Base-by-base conservation (phyloP, 2,329 filamentous ascomycete species). In the Cadophora malorum region DNA sequence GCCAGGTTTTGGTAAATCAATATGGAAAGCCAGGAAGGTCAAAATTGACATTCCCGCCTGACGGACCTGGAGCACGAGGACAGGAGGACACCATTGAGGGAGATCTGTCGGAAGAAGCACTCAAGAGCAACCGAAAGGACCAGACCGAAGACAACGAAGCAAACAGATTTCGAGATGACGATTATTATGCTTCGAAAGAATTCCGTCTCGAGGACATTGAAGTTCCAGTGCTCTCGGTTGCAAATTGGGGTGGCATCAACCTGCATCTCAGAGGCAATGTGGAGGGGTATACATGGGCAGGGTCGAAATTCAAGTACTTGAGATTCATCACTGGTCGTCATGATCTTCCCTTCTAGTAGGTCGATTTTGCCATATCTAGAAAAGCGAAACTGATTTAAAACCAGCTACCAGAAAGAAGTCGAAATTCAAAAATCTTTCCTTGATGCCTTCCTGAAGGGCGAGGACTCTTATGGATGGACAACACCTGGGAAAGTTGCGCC, bases 1-100 rank as follows among this genome's bases (percentile, higher is more conserved):
- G 87, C 0, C 88, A 91, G 74, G 87, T 91, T 7, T 79, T 90
- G 8, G 81, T 82, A 0, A 92, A 91, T 73, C 90, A 93, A 76
- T 92, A 92, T 69, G 90, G 90, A 0, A 81, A 81, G 10, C 81
- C 83, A 1, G 84, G 83, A 1, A 78, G 84, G 41, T 78, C 78
- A 0, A 82, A 80, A 1, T 70, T 77, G 31, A 75, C 67, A 74
- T 55, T 52, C 21, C 49, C 49, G 14, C 49, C 49, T 52, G 49
- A 52, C 10, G 49, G 49, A 14, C 49, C 49, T 52, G 49, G 49
- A 12, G 49, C 49, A 52, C 49, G 49, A 52, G 49, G 74, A 75
- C 63, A 74, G 71, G 41, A 74, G 76, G 73, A 80, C 63, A 88
- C 87, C 0, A 80, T 89, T 31, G 88, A 90, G 70, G 88, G 88